Percentiles rank a stretch among this genome's conserved stretches.
Conservation (phyloP, 2,329 filamentous ascomycete genomes). For the Claviceps sp. region DNA sequence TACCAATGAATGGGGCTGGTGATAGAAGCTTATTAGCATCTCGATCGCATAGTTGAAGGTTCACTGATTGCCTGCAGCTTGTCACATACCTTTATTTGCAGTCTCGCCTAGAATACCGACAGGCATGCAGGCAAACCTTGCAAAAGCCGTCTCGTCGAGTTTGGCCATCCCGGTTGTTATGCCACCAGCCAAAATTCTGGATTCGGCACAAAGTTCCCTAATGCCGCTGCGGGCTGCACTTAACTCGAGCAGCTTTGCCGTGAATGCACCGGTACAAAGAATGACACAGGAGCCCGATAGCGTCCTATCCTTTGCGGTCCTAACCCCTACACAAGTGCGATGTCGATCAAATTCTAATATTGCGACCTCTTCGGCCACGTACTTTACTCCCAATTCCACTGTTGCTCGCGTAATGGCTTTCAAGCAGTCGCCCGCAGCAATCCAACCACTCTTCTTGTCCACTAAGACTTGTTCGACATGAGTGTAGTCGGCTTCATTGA, state of each 20-base stretch:
- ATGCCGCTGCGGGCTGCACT: slow-evolving; percentile 34
- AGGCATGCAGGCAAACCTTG: slow-evolving; percentile 35
- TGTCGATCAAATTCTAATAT: slow-evolving; percentile 31
- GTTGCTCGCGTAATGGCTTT: slow-evolving; percentile 38
- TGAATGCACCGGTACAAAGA: slow-evolving; percentile 45
- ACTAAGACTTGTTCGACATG: slow-evolving; percentile 46
- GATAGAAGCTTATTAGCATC: slow-evolving; percentile 2
- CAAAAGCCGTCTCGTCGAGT: slow-evolving; percentile 32
- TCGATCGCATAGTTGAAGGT: background rate
- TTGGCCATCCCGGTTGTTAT: slow-evolving; percentile 45
- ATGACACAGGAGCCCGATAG: slow-evolving; percentile 37
- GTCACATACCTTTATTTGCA: slow-evolving; percentile 16
- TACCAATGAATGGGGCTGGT: slow-evolving; percentile 43
- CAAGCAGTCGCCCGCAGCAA: slow-evolving; percentile 45
- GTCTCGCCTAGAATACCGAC: slow-evolving; percentile 29
- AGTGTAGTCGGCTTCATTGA: slow-evolving; percentile 45
- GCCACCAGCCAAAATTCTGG: slow-evolving; percentile 43
- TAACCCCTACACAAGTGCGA: slow-evolving; percentile 35
- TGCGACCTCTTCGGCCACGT: slow-evolving; percentile 38
- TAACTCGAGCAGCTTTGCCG: slow-evolving; percentile 38
- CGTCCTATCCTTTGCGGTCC: slow-evolving; percentile 27
- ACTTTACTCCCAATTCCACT: slow-evolving; percentile 43
- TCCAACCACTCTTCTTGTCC: slow-evolving; percentile 50
- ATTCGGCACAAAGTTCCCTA: slow-evolving; percentile 34
- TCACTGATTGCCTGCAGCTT: background rate